These are phyloP conservation scores for Lathyrus tuberosus DNA, from an alignment of 306 rosid species.

Conservation along the genomic window DNA sequence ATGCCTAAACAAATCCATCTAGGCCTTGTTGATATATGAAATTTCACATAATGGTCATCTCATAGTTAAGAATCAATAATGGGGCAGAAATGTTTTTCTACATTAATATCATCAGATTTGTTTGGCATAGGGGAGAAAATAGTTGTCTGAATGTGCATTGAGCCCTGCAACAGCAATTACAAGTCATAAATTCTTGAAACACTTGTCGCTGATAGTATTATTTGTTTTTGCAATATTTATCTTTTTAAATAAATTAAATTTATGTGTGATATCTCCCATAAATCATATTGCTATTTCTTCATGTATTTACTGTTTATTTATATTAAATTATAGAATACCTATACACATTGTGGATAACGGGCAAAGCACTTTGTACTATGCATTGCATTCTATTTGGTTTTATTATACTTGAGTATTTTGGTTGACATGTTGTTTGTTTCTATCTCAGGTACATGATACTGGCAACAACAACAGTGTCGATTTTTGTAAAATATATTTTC, in stretches of 20 bases:
- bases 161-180: too few relatives aligned
- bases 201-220: too few relatives aligned
- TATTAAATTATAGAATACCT: slow-evolving; percentile 14
- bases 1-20: slow-evolving; percentile 17
- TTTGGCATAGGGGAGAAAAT: slow-evolving; percentile 9
- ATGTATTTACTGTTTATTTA: not conserved
- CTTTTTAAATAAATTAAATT: too few relatives aligned
- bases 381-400: slow-evolving; percentile 6
- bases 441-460: slow-evolving; percentile 95
- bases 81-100: not conserved
- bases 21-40: slow-evolving; percentile 28
- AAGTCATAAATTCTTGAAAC: too few relatives aligned
- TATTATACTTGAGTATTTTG: slow-evolving; percentile 4
- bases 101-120: not conserved
- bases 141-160: not conserved
- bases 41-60: slow-evolving; percentile 24
- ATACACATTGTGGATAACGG: not conserved
- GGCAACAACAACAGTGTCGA: slow-evolving; percentile 90
- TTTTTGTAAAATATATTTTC: slow-evolving; percentile 87
- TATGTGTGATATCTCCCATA: too few relatives aligned
- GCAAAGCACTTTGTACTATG: not conserved
- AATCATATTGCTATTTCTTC: not conserved
- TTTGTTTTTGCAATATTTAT: too few relatives aligned
- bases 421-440: slow-evolving; percentile 34
- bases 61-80: slow-evolving; percentile 9